Conservation (phyloP, 129 eudicot genomes). For the Daucus carota region DH1_v3.0 NC_030383.2:49768501-49769000, state of each 20-base stretch:
- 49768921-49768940: background rate
- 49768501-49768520: no score
- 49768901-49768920: background rate
- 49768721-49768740: background rate
- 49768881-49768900: background rate
- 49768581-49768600: background rate
- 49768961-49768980: background rate
- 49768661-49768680: background rate
- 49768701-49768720: background rate
- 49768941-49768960: background rate
- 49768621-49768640: no score
- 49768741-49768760: background rate
- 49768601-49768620: background rate
- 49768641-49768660: no score
- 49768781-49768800: background rate
- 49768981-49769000: background rate
- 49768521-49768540: no score
- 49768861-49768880: background rate
- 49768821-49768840: background rate
- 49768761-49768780: background rate
- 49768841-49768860: background rate
- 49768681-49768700: background rate
- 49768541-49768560: no score
- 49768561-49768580: no score
- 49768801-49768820: background rate